Conservation (phyloP, 306 rosid species). For the Lagenaria siceraria region DNA sequence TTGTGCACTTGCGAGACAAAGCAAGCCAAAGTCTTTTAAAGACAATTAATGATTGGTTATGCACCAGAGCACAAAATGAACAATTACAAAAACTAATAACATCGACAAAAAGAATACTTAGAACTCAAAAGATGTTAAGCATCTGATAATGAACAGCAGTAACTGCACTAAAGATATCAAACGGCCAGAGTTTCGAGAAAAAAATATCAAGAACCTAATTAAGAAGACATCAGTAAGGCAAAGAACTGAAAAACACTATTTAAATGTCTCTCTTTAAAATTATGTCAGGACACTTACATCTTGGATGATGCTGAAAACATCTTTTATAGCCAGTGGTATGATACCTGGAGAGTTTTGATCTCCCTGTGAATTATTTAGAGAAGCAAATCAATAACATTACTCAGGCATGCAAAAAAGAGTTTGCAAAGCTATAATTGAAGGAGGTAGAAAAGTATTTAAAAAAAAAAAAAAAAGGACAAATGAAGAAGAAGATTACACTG, state of each 20-base stretch:
- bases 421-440: background rate
- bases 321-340: slow-evolving; percentile 96
- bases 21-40: background rate
- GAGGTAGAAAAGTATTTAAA: background rate
- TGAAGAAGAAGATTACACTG: background rate
- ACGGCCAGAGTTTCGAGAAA: background rate
- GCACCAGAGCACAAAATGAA: background rate
- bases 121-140: background rate
- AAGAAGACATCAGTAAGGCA: background rate
- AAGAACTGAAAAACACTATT: background rate
- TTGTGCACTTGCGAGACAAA: background rate
- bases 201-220: background rate
- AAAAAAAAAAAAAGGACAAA: too few species aligned
- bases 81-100: background rate
- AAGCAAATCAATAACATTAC: slow-evolving; percentile 1
- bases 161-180: background rate
- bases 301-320: slow-evolving; percentile 93
- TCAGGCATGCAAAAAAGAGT: background rate
- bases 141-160: background rate
- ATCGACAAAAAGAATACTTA: background rate
- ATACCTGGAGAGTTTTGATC: slow-evolving; percentile 88
- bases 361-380: slow-evolving; percentile 47
- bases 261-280: background rate
- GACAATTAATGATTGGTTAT: background rate
- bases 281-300: slow-evolving; percentile 54